Base-by-base conservation (phyloP, 169 alveolate genomes). In the Plasmodium billcollinsi region DNA sequence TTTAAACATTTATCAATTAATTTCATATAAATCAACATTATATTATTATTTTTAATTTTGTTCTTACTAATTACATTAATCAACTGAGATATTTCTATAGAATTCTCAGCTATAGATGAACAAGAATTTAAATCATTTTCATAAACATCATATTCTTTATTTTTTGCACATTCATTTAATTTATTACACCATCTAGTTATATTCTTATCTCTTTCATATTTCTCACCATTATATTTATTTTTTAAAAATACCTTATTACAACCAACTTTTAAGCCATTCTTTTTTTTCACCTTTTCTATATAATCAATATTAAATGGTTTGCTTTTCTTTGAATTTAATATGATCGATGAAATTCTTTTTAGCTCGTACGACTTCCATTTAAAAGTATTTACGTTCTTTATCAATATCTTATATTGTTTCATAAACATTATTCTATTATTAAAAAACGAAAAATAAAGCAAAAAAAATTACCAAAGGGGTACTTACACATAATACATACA, bases 61-160 rank as follows among this genome's bases (percentile, higher is more conserved):
- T 47, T 61, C 54, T 78, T 78, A 65, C 89, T 59, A 58, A 78
- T 78, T 49, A 56, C 54, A 58, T 78, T 78, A 49, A 78, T 78
- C 47, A 78, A 45, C 12, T 78, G 89, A 1, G 89, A 78, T 5
- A 78, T 18, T 33, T 78, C 89, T 52, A 78, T 78, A 18, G 89
- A 29, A 58, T 78, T 78, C 15, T 56, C 78, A 8, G 89, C 89
- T 33, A 66, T 58, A 4, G 80, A 78, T 29, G 67, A 50, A 15
- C 71, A 52, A 65, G 65, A 78, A 50, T 21, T 29, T 66, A 78
- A 70, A 58, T 52, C 67, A 29, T 52, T 78, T 70, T 78, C 89
- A 58, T 52, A 78, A 39, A 14, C 29, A 24, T 63, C 47, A 33
- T 78, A 78, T 78, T 78, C 66, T 29, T 58, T 71, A 29, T 66